Evolutionary conservation across 2,329 filamentous ascomycete species (phyloP), one percentile per base, ranked within the genome.

Genomic region (Apiospora malaysiana): DNA sequence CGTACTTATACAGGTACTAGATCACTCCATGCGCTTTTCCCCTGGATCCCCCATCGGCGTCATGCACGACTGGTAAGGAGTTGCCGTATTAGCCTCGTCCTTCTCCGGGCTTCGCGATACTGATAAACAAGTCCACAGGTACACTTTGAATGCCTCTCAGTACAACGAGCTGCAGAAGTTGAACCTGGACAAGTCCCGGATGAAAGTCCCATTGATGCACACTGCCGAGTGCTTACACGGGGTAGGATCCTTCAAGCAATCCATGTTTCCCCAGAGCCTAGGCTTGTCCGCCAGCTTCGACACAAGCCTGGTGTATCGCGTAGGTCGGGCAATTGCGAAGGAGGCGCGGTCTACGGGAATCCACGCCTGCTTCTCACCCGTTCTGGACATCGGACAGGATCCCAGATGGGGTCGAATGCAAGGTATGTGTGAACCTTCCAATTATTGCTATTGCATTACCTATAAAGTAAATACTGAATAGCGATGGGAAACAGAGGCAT

Each of bases 331-430:
- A 0, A 84, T 85, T 72, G 83, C 79, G 0, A 78, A 78, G 1
- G 83, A 85, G 71, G 83, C 83, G 1, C 78, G 83, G 18, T 83
- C 82, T 40, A 83, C 84, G 68, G 83, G 83, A 0, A 80, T 85
- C 42, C 82, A 83, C 71, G 83, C 83, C 7, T 85, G 83, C 73
- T 77, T 85, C 66, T 79, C 81, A 3, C 83, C 83, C 0, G 83
- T 85, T 2, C 79, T 85, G 1, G 83, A 85, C 73, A 74, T 85
- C 8, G 83, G 82, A 0, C 80, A 83, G 66, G 83, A 85, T 63
- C 81, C 83, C 2, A 76, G 83, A 70, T 85, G 83, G 82, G 83
- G 83, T 7, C 78, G 83, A 66, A 78, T 81, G 81, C 82, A 84
- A 76, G 80, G 80, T 81, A 74, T 37, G 73, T n/a, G n/a, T n/a